A percentile compares a stretch with the other conserved stretches of the same genome.
Evolutionary conservation across 495 filamentous ascomycete genomes (phyloP).

Genomic region (Podospora conica): DNA sequence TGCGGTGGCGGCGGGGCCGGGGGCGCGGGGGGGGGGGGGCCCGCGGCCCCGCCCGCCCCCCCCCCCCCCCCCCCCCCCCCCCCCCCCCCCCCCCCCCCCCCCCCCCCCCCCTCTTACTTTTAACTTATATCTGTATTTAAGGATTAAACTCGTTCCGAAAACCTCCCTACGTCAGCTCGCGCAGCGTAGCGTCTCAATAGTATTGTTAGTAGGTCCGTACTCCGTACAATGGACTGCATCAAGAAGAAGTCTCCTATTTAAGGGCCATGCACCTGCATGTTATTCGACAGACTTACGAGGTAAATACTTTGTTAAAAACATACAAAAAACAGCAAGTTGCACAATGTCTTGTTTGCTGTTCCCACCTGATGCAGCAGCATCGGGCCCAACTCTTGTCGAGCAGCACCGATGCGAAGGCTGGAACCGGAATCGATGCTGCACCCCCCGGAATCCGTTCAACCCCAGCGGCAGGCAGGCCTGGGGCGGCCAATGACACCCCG

Average conservation of each 20-base stretch:
- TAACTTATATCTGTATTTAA: too few species aligned
- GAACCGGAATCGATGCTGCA: not conserved
- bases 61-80: too few species aligned
- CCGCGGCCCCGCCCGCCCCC: too few species aligned
- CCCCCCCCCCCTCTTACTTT: too few species aligned
- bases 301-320: not conserved
- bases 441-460: not conserved
- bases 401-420: not conserved
- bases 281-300: not conserved
- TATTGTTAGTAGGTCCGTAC: too few species aligned
- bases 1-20: too few species aligned
- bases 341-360: not conserved
- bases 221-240: too few species aligned
- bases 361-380: not conserved
- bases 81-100: too few species aligned
- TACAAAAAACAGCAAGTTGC: not conserved
- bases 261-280: not conserved
- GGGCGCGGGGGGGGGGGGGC: too few species aligned
- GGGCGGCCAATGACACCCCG: not conserved
- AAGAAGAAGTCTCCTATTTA: not conserved
- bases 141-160: too few species aligned
- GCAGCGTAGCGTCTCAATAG: too few species aligned
- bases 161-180: too few species aligned
- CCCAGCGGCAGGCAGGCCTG: not conserved
- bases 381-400: not conserved